Conservation (phyloP, 2,329 filamentous ascomycete species). For the Microthyrium microscopicum region DNA sequence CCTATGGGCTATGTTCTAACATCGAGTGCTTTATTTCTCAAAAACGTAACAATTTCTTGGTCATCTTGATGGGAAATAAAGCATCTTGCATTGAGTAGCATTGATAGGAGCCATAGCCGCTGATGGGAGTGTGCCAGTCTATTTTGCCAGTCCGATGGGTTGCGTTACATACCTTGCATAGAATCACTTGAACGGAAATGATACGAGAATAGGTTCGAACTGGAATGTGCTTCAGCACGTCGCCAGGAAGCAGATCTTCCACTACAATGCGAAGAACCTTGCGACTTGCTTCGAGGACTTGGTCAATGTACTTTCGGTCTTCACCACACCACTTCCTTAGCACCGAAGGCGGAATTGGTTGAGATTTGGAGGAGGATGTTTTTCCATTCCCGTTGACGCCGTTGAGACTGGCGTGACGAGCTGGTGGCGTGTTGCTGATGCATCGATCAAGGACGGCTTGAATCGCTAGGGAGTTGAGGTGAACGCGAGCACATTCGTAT, state of each 20-base stretch:
- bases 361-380: neutral
- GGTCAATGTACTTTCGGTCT: constrained; percentile 44
- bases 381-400: constrained; percentile 11
- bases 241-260: constrained; percentile 54
- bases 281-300: constrained; percentile 62
- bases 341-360: constrained; percentile 27
- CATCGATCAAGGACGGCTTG: constrained; percentile 92
- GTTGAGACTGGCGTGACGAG: constrained; percentile 17
- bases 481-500: constrained; percentile 88
- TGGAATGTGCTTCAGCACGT: constrained; percentile 66
- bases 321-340: constrained; percentile 36
- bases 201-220: constrained; percentile 78
- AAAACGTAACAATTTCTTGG: neutral
- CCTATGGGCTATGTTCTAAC: constrained; percentile 1
- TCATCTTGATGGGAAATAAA: neutral
- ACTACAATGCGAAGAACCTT: constrained; percentile 65
- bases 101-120: no score
- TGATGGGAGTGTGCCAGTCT: neutral
- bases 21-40: neutral
- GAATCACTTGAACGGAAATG: constrained; percentile 69
- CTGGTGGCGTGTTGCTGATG: constrained; percentile 47
- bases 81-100: neutral
- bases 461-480: constrained; percentile 82
- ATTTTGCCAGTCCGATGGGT: neutral
- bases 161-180: constrained; percentile 50